A percentile compares a stretch with the other conserved stretches of the same genome.
phyloP scores from a whole-genome alignment of 345 rosid genomes.

The Physaria fendleri region DNA sequence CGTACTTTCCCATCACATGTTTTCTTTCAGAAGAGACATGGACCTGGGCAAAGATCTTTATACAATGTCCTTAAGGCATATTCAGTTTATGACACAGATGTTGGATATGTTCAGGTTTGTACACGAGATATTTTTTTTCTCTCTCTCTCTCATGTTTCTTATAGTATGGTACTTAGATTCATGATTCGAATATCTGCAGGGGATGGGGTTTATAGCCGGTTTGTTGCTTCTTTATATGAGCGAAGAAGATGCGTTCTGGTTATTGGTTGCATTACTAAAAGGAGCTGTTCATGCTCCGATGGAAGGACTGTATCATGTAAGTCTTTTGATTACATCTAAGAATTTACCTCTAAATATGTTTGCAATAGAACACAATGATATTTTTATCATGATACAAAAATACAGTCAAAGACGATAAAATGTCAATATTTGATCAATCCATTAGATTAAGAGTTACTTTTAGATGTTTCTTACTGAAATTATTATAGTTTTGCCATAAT shows the following conservation, averaged over 20 bases:
- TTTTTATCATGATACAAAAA: no score
- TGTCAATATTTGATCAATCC: background rate
- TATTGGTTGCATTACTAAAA: constrained; percentile 88
- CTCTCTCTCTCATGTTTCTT: background rate
- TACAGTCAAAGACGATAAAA: no score
- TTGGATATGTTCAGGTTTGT: constrained; percentile 93
- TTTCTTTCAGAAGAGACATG: constrained; percentile 98
- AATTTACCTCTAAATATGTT: no score
- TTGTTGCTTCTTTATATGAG: constrained; percentile 96
- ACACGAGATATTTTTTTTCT: background rate
- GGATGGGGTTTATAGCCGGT: constrained; percentile 93
- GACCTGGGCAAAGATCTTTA: constrained; percentile 96
- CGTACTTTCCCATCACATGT: constrained; percentile 97
- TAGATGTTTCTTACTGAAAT: background rate
- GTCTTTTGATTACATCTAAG: no score
- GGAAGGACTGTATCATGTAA: constrained; percentile 95
- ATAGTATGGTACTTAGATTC: constrained; percentile 3
- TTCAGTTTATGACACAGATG: constrained; percentile 91
- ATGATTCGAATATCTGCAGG: constrained; percentile 42
- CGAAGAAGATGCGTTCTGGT: constrained; percentile 97
- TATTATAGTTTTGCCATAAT: background rate
- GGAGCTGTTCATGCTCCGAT: constrained; percentile 97
- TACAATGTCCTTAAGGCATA: constrained; percentile 96
- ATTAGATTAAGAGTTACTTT: background rate
- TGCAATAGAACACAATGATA: no score